Percentiles rank a stretch among this genome's conserved stretches.
phyloP scores from a whole-genome alignment of 495 filamentous ascomycete species.

The Elasticomyces elasticus region DNA sequence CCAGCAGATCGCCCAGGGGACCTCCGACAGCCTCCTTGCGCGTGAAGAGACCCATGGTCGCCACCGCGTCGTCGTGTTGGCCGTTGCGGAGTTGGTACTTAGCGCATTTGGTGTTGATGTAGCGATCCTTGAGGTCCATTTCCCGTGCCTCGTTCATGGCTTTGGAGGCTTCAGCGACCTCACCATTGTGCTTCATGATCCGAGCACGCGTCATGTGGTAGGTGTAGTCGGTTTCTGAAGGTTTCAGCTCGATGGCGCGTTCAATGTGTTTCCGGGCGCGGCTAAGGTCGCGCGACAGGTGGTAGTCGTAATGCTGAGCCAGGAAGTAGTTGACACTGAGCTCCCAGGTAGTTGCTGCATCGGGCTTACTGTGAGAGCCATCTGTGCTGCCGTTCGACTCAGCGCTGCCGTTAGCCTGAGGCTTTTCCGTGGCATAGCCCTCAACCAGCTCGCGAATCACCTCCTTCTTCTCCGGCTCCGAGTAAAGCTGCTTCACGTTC shows the following conservation, averaged over 20 bases:
- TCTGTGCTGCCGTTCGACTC: constrained; percentile 37
- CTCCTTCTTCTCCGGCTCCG: constrained; percentile 62
- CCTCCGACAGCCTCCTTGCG: constrained; percentile 81
- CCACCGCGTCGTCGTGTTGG: constrained; percentile 70
- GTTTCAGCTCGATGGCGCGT: constrained; percentile 65
- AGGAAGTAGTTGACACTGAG: constrained; percentile 82
- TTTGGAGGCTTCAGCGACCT: constrained; percentile 67
- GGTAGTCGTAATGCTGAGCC: constrained; percentile 92
- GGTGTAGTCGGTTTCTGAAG: constrained; percentile 70
- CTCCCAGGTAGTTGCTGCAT: constrained; percentile 40
- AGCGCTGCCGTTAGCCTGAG: constrained; percentile 32
- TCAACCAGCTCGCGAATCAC: constrained; percentile 67
- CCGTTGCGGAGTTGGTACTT: constrained; percentile 95
- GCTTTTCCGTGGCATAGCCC: constrained; percentile 53
- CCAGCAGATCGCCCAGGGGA: constrained; percentile 78
- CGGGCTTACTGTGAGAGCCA: constrained; percentile 26
- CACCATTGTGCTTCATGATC: constrained; percentile 86
- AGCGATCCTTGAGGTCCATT: constrained; percentile 80
- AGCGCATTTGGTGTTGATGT: constrained; percentile 96
- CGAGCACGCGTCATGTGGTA: constrained; percentile 83
- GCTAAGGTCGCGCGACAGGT: constrained; percentile 68
- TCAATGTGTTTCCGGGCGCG: constrained; percentile 78
- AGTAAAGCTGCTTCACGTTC: constrained; percentile 87
- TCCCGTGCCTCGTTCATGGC: constrained; percentile 80
- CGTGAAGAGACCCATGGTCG: constrained; percentile 92